A percentile compares a stretch with the other conserved stretches of the same genome.
Evolutionary conservation across 164 flowering plant species (phyloP).

Genomic region (Umbilicus rupestris): DNA sequence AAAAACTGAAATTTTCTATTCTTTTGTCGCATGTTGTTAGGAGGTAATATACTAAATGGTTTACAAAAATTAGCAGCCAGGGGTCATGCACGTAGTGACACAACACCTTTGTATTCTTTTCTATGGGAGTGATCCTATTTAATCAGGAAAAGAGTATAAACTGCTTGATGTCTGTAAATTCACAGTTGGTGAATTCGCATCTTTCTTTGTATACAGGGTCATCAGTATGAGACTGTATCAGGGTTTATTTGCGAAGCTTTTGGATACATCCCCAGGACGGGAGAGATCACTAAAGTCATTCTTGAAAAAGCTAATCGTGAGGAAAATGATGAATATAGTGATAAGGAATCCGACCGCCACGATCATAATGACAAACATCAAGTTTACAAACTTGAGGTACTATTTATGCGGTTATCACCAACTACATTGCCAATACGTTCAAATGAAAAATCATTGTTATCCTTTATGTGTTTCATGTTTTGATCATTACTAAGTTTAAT

Average conservation of each 20-base stretch:
- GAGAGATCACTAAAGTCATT: slow-evolving; percentile 74
- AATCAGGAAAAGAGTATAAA: not conserved
- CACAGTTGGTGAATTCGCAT: not conserved
- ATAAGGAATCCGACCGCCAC: slow-evolving; percentile 43
- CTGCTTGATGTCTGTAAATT: not conserved
- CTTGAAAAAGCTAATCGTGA: slow-evolving; percentile 64
- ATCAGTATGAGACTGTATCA: slow-evolving; percentile 96
- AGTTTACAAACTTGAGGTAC: slow-evolving; percentile 84
- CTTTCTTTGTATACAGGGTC: slow-evolving; percentile 39
- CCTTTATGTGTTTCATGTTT: not conserved
- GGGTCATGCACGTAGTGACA: not conserved
- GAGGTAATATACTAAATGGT: not conserved
- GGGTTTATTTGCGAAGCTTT: slow-evolving; percentile 92
- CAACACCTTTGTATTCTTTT: not conserved
- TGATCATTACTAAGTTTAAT: not conserved
- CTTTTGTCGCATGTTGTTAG: not conserved
- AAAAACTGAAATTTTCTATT: not conserved
- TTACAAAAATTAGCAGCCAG: not conserved
- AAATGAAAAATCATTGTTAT: not conserved
- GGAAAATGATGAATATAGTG: slow-evolving; percentile 42
- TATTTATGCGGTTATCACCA: not conserved
- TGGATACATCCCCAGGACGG: slow-evolving; percentile 96
- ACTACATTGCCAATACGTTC: not conserved
- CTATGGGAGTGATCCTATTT: not conserved
- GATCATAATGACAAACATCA: slow-evolving; percentile 57